Evolutionary conservation across 2,329 filamentous ascomycete species (phyloP).

Genomic region (Colletotrichum kahawae): DNA sequence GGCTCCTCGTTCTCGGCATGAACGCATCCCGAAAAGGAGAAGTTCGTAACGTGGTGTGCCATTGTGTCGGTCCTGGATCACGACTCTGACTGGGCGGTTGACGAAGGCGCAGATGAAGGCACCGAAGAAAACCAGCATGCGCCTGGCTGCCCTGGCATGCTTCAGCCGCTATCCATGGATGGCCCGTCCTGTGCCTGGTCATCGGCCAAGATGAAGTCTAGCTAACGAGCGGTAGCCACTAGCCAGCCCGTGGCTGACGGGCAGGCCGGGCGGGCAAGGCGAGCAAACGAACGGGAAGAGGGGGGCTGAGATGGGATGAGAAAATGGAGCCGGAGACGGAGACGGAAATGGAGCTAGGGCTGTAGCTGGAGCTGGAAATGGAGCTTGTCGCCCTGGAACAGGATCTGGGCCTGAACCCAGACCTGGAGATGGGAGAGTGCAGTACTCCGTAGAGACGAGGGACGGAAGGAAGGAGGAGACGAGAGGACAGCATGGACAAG

Average conservation of each 20-base stretch:
- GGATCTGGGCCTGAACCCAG: neutral
- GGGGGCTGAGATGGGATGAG: neutral
- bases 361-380: neutral
- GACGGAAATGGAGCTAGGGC: neutral
- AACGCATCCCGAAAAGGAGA: neutral
- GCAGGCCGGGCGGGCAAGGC: constrained; percentile 11
- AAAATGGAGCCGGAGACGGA: neutral
- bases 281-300: neutral
- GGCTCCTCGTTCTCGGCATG: neutral
- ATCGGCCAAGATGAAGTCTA: neutral
- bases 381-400: neutral
- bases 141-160: neutral
- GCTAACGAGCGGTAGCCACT: neutral
- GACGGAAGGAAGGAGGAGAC: neutral
- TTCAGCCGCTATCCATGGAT: constrained; percentile 3
- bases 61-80: neutral
- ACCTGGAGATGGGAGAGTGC: neutral
- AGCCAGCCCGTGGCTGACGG: constrained; percentile 1
- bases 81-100: neutral
- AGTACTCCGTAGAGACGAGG: neutral
- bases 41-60: neutral
- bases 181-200: neutral
- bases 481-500: constrained; percentile 7
- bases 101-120: neutral
- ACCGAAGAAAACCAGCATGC: neutral